Conservation (phyloP, 345 rosid genomes). For the Kandelia obovata region DNA sequence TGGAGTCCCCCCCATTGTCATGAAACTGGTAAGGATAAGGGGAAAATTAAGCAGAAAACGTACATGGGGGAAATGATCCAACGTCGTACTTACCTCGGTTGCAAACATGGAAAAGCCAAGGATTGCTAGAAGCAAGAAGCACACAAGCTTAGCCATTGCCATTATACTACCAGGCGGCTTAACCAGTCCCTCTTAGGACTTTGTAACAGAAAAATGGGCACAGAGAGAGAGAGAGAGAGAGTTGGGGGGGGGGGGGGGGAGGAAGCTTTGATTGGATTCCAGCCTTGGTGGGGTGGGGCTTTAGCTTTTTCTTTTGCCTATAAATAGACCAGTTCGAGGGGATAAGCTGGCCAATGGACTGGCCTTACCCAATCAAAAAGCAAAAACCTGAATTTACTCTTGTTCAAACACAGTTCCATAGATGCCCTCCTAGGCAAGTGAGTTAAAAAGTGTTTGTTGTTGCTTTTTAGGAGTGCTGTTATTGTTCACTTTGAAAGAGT, state of each 20-base stretch:
- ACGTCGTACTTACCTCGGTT: slow-evolving; percentile 36
- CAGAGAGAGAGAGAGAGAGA: background rate
- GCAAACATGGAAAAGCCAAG: slow-evolving; percentile 60
- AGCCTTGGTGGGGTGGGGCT: background rate
- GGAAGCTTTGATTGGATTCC: background rate
- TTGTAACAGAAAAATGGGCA: background rate
- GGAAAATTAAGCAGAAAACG: background rate
- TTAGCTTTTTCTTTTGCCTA: background rate
- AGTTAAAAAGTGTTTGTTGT: too few relatives aligned
- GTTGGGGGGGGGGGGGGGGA: background rate
- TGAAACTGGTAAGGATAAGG: background rate
- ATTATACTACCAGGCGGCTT: background rate
- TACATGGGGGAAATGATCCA: background rate
- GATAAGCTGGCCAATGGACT: background rate
- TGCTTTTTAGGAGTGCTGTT: too few relatives aligned
- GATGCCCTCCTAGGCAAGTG: background rate
- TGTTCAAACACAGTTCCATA: background rate
- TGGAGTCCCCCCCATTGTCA: too few relatives aligned
- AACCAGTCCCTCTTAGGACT: background rate
- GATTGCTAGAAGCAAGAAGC: slow-evolving; percentile 51
- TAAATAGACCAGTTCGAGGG: background rate
- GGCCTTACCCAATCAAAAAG: background rate
- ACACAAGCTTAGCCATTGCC: slow-evolving; percentile 50
- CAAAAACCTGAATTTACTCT: background rate
- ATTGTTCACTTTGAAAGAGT: too few relatives aligned